A percentile compares a stretch with the other conserved stretches of the same genome.
Conservation (phyloP, 2,329 filamentous ascomycete species). For the Sporothrix curviconia region DNA sequence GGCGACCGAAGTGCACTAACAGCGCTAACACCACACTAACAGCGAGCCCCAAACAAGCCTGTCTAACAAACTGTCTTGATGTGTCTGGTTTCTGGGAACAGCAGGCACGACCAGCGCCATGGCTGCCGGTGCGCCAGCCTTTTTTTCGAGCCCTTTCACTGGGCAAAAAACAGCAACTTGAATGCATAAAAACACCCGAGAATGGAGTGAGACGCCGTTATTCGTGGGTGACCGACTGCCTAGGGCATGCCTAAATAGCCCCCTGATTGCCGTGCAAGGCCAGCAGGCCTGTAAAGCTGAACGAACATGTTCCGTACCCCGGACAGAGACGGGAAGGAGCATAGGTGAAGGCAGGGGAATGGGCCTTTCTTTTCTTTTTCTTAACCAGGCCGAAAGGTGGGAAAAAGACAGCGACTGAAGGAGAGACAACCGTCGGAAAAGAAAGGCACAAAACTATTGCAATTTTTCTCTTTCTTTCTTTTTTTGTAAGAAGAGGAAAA, state of each 20-base stretch:
- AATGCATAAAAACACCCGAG: neutral
- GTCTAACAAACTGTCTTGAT: neutral
- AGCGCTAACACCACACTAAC: neutral
- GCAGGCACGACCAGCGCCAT: no score
- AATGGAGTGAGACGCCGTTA: neutral
- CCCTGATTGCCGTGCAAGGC: neutral
- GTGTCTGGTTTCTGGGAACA: neutral
- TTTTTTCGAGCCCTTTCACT: neutral
- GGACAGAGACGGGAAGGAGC: neutral
- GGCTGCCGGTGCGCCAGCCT: neutral
- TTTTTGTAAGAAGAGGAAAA: no score
- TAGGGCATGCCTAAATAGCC: neutral
- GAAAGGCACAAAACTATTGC: neutral
- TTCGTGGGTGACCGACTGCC: slow-evolving; percentile 4
- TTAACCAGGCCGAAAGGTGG: no score
- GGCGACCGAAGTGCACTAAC: slow-evolving; percentile 3
- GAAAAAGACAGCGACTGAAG: no score
- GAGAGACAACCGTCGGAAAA: no score
- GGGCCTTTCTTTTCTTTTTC: neutral
- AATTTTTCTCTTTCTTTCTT: no score
- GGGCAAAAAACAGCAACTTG: neutral
- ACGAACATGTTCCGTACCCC: neutral
- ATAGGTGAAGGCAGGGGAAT: neutral
- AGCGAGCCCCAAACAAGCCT: neutral
- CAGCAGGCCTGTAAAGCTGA: no score